These are phyloP conservation scores for Phytophthora hybrid DNA, from an alignment of 352 stramenopile genomes.

Conservation along the genomic window DNA sequence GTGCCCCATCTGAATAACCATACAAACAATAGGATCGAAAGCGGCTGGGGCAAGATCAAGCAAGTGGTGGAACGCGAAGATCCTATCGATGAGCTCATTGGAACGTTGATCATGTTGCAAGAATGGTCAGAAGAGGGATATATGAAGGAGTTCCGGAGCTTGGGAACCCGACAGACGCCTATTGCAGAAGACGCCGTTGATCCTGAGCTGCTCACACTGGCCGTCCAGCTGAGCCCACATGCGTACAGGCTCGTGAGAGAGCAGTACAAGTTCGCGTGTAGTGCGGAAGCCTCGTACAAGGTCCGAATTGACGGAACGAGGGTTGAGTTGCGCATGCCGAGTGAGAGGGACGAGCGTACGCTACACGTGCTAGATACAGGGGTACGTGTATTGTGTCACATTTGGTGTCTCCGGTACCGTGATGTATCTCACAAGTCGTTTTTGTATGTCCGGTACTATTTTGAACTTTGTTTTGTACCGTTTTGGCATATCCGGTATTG, in stretches of 20 bases:
- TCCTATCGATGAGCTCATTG: not conserved
- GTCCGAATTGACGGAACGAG: not conserved
- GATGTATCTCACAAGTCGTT: not conserved
- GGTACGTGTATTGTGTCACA: slow-evolving; percentile 1
- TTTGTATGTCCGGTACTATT: not conserved
- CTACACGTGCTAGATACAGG: slow-evolving; percentile 3
- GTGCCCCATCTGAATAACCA: not conserved
- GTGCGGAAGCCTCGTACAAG: not conserved
- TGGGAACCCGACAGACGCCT: slow-evolving; percentile 12
- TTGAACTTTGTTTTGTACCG: no score
- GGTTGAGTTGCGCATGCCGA: not conserved
- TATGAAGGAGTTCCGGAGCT: slow-evolving; percentile 15
- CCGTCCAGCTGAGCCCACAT: slow-evolving; percentile 12
- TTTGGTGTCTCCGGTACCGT: slow-evolving; percentile 4
- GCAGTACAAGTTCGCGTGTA: slow-evolving; percentile 12
- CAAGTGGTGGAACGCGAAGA: not conserved
- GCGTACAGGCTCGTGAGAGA: slow-evolving; percentile 11
- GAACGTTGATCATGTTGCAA: slow-evolving; percentile 22
- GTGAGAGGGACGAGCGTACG: not conserved
- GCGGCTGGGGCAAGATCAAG: not conserved
- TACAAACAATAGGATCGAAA: not conserved
- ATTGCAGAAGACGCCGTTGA: slow-evolving; percentile 6
- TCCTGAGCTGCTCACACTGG: slow-evolving; percentile 12
- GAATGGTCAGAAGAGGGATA: slow-evolving; percentile 23
- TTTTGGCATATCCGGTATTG: no score